Conservation (phyloP, 1,139 yeast genomes). For the Diutina neorugosa region DNA sequence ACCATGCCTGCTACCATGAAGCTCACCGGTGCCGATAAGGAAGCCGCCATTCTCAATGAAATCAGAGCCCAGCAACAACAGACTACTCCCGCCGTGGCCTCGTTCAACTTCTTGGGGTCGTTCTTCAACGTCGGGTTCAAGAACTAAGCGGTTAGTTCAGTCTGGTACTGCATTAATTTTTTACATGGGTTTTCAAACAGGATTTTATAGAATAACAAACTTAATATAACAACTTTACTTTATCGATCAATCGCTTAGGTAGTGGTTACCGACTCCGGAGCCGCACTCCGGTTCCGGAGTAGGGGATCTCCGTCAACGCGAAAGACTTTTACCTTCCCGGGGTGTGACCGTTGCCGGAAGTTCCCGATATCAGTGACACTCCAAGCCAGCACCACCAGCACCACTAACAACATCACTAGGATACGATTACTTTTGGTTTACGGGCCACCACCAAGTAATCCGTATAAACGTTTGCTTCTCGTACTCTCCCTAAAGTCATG, state of each 20-base stretch:
- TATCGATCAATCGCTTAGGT: not conserved
- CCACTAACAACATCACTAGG: too few species aligned
- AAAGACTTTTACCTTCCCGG: too few species aligned
- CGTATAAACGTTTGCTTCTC: too few species aligned
- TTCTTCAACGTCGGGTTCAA: slow-evolving; percentile 3
- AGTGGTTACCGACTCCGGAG: too few species aligned
- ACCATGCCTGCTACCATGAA: not conserved
- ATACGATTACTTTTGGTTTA: too few species aligned
- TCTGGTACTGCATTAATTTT: not conserved
- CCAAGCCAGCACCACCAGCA: too few species aligned
- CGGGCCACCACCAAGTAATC: too few species aligned
- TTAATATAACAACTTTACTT: not conserved
- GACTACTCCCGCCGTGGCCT: not conserved
- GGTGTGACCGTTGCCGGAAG: too few species aligned
- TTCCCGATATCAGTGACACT: too few species aligned
- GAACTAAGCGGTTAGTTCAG: not conserved
- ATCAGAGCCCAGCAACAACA: slow-evolving; percentile 1
- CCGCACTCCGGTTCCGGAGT: too few species aligned
- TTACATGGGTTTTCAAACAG: not conserved
- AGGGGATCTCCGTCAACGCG: too few species aligned
- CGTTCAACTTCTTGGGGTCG: not conserved
- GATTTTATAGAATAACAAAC: not conserved
- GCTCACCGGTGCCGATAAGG: slow-evolving; percentile 4
- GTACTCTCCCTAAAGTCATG: too few species aligned
- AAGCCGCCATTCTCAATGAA: not conserved